Percentiles rank a stretch among this genome's conserved stretches.
These are phyloP conservation scores for Debaryomyces sp. DNA, from an alignment of 1,139 yeast species.

Conservation along the genomic window DNA sequence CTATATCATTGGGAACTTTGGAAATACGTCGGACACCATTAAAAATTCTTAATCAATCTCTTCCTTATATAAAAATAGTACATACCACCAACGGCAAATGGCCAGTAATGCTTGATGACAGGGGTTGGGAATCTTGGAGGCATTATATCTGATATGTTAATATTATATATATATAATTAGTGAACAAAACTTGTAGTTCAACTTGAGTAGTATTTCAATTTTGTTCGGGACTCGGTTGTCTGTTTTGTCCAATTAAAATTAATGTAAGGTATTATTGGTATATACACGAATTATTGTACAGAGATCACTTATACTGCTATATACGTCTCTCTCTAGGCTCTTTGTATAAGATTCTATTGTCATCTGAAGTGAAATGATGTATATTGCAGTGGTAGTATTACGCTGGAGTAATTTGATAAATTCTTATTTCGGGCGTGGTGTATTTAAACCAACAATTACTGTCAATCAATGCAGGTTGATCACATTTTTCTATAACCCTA, in stretches of 20 bases:
- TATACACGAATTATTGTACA: constrained; percentile 6
- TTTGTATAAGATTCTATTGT: neutral
- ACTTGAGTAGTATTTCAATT: neutral
- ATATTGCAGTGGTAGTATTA: neutral
- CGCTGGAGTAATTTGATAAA: constrained; percentile 27
- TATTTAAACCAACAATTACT: constrained; percentile 30
- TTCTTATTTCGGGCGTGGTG: constrained; percentile 47
- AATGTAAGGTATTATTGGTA: constrained; percentile 1
- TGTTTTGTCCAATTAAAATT: constrained; percentile 15
- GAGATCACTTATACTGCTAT: neutral
- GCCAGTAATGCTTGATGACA: constrained; percentile 51
- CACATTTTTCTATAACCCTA: constrained; percentile 21
- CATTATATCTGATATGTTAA: constrained; percentile 7
- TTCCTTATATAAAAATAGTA: constrained; percentile 16
- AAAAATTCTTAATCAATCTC: constrained; percentile 3
- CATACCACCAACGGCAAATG: constrained; percentile 56
- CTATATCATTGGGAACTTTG: neutral
- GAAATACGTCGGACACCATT: neutral
- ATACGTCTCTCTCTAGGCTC: neutral
- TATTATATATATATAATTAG: neutral
- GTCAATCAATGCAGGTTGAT: constrained; percentile 21
- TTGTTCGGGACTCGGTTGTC: constrained; percentile 14
- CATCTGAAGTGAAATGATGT: neutral
- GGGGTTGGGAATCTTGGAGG: constrained; percentile 45
- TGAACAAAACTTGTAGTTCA: constrained; percentile 1